Evolutionary conservation across 106 monocot species (phyloP), one percentile per base, ranked within the genome.

Genomic region (Chionographis japonica): DNA sequence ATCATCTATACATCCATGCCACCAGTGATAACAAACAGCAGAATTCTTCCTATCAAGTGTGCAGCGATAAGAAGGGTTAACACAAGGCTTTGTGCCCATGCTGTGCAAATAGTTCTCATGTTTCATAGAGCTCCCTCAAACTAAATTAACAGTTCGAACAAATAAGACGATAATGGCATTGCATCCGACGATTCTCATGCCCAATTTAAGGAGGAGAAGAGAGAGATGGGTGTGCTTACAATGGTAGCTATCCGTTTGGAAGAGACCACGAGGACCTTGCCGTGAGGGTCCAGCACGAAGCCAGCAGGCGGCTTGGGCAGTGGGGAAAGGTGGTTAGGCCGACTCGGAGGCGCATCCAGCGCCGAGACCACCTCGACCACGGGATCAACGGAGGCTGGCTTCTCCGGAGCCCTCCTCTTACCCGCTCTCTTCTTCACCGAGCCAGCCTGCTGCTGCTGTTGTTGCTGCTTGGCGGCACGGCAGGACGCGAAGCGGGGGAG

Each of bases 221-320:
- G 27, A 20, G 40, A 60, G 10, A n/a, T 14, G 12, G 1, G 60
- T 38, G 50, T 1, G 68, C 86, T 80, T 53, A 94, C 90, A 62
- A 94, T 83, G 4, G 94, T 90, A 40, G 80, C 76, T 15, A 90
- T 79, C 36, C 95, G 75, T 51, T 84, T 91, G 64, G 69, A 68
- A 50, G 95, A 88, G 7, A 74, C 91, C 79, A 79, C 18, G 39
- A 95, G 69, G 38, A 88, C 86, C 62, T 69, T 78, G 18, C 95
- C 95, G 14, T 88, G 67, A 0, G 71, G 55, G 56, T 95, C 95
- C 15, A 95, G 72, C 53, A 95, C 74, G 73, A 95, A 95, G 3
- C 95, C 95, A 3, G 91, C 88, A 0, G 95, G 95, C 4, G 91
- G 88, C 50, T 91, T 91, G 4, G 95, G 95, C 36, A 95, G 77